Evolutionary conservation across 106 monocot species (phyloP), one percentile per base, ranked within the genome.

Genomic region (Allium fistulosum): DNA sequence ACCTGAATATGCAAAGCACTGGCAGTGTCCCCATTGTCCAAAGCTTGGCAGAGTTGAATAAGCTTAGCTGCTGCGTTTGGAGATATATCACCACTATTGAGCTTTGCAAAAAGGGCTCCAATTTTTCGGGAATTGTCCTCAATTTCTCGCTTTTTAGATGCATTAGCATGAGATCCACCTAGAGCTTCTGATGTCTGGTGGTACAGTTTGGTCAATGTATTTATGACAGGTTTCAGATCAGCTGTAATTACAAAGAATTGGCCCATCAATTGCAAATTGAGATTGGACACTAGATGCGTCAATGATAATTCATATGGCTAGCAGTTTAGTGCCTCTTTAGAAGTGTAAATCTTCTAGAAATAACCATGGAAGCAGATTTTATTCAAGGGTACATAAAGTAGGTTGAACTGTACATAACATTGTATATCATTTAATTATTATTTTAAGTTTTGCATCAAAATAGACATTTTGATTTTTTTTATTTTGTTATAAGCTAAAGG

Each of bases 41-140:
- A 67, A 51, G 87, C 87, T 46, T 80, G 80, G 72, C 97, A 92
- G 48, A 99, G 87, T 63, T 99, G 86, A 17, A 70, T 49, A 45
- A 99, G 87, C 75, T 92, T 99, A 46, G 97, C 84, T 49, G 92
- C 81, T 57, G 82, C 97, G 73, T 89, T 92, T 10, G 84, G 78
- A 68, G 97, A 99, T 79, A 99, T 85, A 50, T 99, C 97, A 48
- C 89, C 84, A 45, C 70, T 77, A 65, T 87, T 92, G 11, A 92
- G 81, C 68, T 92, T 99, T 56, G 83, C 82, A 70, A 92, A 92
- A n/a, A 99, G 69, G 49, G 82, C 70, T 16, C 92, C 97, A 53
- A 99, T 92, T 80, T 87, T 99, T 66, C 72, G 89, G 18, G 97
- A 99, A 59, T 89, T 99, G 61, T 99, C 97, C 26, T 99, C 92